Percentiles rank a stretch among this genome's conserved stretches.
phyloP scores from a whole-genome alignment of 179 eudicot genomes.

The Silene vulgaris region DNA sequence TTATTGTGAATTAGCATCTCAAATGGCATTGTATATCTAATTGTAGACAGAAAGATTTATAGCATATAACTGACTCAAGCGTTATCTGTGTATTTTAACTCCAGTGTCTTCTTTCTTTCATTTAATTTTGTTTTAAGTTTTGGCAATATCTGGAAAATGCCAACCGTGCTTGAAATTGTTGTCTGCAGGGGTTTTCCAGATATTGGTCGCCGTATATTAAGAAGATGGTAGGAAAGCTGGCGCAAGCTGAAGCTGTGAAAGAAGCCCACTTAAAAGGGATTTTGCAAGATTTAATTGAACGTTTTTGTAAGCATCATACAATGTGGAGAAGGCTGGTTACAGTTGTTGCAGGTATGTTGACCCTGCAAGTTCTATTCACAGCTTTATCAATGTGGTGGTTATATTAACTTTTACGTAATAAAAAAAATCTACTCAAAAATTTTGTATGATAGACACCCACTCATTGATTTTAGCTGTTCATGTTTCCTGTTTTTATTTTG shows the following conservation, averaged over 20 bases:
- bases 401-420: not conserved
- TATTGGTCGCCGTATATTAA: constrained; percentile 86
- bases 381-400: not conserved
- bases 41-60: not conserved
- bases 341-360: constrained; percentile 62
- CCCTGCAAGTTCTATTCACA: constrained; percentile 14
- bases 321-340: constrained; percentile 80
- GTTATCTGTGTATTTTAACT: too few relatives aligned
- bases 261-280: constrained; percentile 77
- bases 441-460: too few relatives aligned
- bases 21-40: not conserved
- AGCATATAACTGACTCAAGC: not conserved
- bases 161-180: not conserved
- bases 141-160: not conserved
- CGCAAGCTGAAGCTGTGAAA: constrained; percentile 75
- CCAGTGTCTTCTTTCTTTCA: not conserved
- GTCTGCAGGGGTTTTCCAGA: constrained; percentile 69
- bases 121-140: not conserved
- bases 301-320: constrained; percentile 78
- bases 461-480: too few relatives aligned
- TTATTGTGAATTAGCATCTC: not conserved
- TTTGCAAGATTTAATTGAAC: constrained; percentile 66
- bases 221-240: constrained; percentile 56
- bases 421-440: too few relatives aligned
- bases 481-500: not conserved